These are phyloP conservation scores for Arthrinium puccinioides DNA, from an alignment of 2,329 filamentous ascomycete species.

Conservation along the genomic window DNA sequence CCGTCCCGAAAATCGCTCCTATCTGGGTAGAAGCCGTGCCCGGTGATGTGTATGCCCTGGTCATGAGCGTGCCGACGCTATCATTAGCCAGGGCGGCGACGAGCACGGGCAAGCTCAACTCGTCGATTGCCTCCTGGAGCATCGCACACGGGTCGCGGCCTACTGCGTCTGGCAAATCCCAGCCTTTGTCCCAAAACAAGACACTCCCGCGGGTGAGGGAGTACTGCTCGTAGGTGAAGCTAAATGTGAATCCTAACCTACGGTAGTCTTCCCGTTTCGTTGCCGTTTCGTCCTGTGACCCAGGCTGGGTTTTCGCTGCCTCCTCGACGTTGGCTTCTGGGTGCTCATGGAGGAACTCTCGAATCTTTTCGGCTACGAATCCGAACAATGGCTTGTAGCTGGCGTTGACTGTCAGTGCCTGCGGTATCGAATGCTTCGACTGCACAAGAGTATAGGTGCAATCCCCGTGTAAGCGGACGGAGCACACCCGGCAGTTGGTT, in stretches of 20 bases:
- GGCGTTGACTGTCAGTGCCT: conserved; percentile 11
- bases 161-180: conserved; percentile 68
- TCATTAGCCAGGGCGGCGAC: conserved; percentile 74
- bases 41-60: conserved; percentile 69
- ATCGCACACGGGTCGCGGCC: conserved; percentile 69
- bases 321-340: conserved; percentile 22
- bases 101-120: conserved; percentile 58
- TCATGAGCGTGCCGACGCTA: conserved; percentile 74
- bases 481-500: conserved; percentile 26
- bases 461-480: conserved; percentile 36
- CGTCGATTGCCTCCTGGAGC: conserved; percentile 65
- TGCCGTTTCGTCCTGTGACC: neutral
- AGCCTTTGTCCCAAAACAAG: conserved; percentile 76
- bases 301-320: too few relatives aligned
- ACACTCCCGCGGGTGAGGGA: conserved; percentile 62
- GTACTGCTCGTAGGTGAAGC: conserved; percentile 73
- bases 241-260: conserved; percentile 23
- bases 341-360: conserved; percentile 58
- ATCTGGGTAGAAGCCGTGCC: conserved; percentile 47
- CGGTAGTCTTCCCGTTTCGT: conserved; percentile 6
- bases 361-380: conserved; percentile 68
- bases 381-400: conserved; percentile 56
- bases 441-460: conserved; percentile 66
- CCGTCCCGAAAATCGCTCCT: conserved; percentile 75
- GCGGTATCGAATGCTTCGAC: conserved; percentile 32